Evolutionary conservation across 2,329 filamentous ascomycete species (phyloP).

Genomic region (Colletotrichum zoysiae): DNA sequence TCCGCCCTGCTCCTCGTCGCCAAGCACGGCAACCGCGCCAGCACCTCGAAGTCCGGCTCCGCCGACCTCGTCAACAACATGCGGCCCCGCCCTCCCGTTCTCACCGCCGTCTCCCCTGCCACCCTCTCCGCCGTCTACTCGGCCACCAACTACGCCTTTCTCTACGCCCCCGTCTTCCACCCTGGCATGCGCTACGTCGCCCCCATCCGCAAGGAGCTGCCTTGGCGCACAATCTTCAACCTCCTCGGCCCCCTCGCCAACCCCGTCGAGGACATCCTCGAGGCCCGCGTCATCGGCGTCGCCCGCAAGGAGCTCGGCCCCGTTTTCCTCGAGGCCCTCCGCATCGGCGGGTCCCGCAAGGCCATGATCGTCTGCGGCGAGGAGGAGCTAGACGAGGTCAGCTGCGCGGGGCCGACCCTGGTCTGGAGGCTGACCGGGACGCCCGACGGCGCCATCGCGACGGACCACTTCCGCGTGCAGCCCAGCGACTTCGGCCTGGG

Average conservation of each 20-base stretch:
- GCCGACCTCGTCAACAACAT: conserved; percentile 89
- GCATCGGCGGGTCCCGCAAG: conserved; percentile 81
- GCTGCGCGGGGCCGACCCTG: conserved; percentile 87
- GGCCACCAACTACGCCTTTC: conserved; percentile 89
- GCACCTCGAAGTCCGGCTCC: conserved; percentile 94
- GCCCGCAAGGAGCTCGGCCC: conserved; percentile 88
- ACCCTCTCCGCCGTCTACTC: conserved; percentile 81
- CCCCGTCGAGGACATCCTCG: conserved; percentile 84
- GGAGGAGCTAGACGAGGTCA: conserved; percentile 96
- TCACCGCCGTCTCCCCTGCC: conserved; percentile 78
- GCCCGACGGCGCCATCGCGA: conserved; percentile 57
- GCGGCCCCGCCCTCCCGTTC: conserved; percentile 77
- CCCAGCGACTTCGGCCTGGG: conserved; percentile 90
- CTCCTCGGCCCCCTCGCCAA: conserved; percentile 93
- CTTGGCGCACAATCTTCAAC: conserved; percentile 98
- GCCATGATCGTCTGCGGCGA: conserved; percentile 92
- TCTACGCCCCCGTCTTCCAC: conserved; percentile 97
- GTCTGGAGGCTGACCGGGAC: conserved; percentile 81
- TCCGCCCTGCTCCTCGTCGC: conserved; percentile 87
- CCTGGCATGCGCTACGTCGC: conserved; percentile 93
- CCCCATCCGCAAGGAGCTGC: conserved; percentile 86
- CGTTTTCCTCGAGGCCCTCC: conserved; percentile 88
- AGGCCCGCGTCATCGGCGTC: conserved; percentile 94
- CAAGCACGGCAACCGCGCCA: conserved; percentile 96
- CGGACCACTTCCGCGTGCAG: conserved; percentile 82